Percentiles rank a stretch among this genome's conserved stretches.
Conservation (phyloP, 257 asterid species). For the Solanum chiquidenum region DNA sequence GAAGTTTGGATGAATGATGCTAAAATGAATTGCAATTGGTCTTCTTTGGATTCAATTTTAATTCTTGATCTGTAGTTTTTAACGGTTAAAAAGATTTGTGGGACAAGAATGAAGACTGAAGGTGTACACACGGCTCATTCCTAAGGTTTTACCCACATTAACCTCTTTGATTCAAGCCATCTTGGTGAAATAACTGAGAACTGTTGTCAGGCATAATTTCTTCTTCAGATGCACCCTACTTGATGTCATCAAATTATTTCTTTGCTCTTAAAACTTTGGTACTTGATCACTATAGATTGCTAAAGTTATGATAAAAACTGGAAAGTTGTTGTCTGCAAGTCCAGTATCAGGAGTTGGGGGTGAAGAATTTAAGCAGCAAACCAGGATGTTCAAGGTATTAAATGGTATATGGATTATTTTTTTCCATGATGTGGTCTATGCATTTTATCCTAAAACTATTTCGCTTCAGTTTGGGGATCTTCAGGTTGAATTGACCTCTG, state of each 20-base stretch:
- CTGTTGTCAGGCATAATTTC: not conserved
- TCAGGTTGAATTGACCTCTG: constrained; percentile 73
- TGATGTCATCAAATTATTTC: not conserved
- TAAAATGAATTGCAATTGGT: not conserved
- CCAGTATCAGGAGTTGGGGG: constrained; percentile 28
- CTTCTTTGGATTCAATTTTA: not conserved
- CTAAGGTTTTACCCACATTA: not conserved
- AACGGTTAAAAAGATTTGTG: not conserved
- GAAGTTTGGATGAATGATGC: not conserved
- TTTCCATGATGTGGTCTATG: not conserved
- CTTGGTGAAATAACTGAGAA: not conserved
- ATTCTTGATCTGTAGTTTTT: not conserved
- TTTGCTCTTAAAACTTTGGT: not conserved
- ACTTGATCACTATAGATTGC: constrained; percentile 75
- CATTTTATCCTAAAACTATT: not conserved
- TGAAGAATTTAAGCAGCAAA: constrained; percentile 49
- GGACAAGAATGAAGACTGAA: not conserved
- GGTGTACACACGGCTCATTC: not conserved
- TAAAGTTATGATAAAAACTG: constrained; percentile 61
- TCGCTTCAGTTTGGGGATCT: constrained; percentile 79
- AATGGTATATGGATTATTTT: not conserved
- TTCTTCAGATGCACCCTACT: not conserved
- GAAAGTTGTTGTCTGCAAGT: constrained; percentile 49
- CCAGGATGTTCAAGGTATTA: constrained; percentile 58
- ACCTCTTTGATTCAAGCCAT: not conserved